These are phyloP conservation scores for Trichoderma cornu-damae DNA, from an alignment of 2,329 filamentous ascomycete species.

Conservation along the genomic window DNA sequence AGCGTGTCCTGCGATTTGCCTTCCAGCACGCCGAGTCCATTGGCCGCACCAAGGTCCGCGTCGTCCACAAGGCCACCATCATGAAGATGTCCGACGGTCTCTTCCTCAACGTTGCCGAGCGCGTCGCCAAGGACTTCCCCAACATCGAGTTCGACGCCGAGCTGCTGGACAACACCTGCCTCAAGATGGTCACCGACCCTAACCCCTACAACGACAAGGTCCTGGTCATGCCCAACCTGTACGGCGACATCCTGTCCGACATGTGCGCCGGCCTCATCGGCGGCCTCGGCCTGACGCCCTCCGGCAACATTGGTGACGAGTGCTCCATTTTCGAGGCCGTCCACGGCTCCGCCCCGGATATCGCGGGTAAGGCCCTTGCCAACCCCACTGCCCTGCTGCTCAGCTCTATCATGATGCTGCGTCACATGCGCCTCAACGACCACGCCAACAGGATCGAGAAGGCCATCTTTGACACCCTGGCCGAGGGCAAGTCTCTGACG, in stretches of 20 bases:
- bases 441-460: slow-evolving; percentile 86
- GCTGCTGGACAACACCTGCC: slow-evolving; percentile 97
- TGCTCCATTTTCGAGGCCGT: slow-evolving; percentile 99
- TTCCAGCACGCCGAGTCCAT: slow-evolving; percentile 96
- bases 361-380: slow-evolving; percentile 89
- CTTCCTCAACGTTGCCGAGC: slow-evolving; percentile 80
- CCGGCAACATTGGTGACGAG: slow-evolving; percentile 97
- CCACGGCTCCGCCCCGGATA: slow-evolving; percentile 94
- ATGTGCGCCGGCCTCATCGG: slow-evolving; percentile 99
- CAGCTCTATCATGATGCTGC: slow-evolving; percentile 98
- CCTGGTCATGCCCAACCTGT: slow-evolving; percentile 95
- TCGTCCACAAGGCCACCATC: slow-evolving; percentile 99
- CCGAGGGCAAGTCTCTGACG: slow-evolving; percentile 93
- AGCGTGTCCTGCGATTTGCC: slow-evolving; percentile 93
- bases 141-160: slow-evolving; percentile 95
- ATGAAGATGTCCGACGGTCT: slow-evolving; percentile 99
- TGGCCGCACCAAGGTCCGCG: slow-evolving; percentile 93
- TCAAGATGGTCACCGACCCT: slow-evolving; percentile 98
- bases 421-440: slow-evolving; percentile 88
- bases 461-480: slow-evolving; percentile 90
- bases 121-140: slow-evolving; percentile 93
- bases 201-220: slow-evolving; percentile 98
- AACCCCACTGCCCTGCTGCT: slow-evolving; percentile 96
- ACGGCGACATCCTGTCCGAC: slow-evolving; percentile 98
- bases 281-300: slow-evolving; percentile 93